Evolutionary conservation across 805 yeast genomes (phyloP).

Genomic region (Middelhovenomyces tepae): DNA sequence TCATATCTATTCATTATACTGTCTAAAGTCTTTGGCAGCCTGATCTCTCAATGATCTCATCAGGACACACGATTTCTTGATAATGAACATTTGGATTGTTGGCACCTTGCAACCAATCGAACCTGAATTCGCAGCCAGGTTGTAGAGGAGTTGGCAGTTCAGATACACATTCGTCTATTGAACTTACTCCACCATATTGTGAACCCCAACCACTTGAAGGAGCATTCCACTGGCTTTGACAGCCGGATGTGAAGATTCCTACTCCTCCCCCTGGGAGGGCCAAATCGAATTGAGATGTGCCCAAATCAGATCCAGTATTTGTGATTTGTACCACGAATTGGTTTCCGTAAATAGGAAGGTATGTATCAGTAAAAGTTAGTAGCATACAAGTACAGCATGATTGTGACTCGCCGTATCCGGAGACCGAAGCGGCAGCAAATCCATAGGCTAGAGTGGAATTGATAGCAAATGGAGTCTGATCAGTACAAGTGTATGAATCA

Average conservation of each 20-base stretch:
- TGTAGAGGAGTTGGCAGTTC: slow-evolving; percentile 4
- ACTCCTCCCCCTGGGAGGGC: slow-evolving; percentile 8
- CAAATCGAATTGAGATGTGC: slow-evolving; percentile 5
- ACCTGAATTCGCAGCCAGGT: slow-evolving; percentile 9
- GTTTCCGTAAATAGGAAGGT: slow-evolving; percentile 4
- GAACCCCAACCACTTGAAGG: slow-evolving; percentile 4
- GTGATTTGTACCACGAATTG: slow-evolving; percentile 7
- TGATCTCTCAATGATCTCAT: slow-evolving; percentile 6
- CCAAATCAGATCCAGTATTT: slow-evolving; percentile 6
- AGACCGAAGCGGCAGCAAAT: slow-evolving; percentile 5
- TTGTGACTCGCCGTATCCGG: slow-evolving; percentile 4
- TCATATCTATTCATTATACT: too few relatives aligned
- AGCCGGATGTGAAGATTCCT: slow-evolving; percentile 3
- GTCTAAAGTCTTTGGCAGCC: slow-evolving; percentile 6
- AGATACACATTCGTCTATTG: slow-evolving; percentile 3
- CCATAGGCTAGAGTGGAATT: slow-evolving; percentile 6
- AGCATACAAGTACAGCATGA: slow-evolving; percentile 7
- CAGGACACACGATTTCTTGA: slow-evolving; percentile 6
- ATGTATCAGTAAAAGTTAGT: slow-evolving; percentile 6
- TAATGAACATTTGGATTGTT: slow-evolving; percentile 5
- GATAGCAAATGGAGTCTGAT: slow-evolving; percentile 6
- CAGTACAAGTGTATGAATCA: slow-evolving; percentile 6
- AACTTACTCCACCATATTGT: slow-evolving; percentile 7
- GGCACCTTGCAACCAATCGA: slow-evolving; percentile 3
- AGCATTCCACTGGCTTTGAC: slow-evolving; percentile 4